Conservation (phyloP, 495 filamentous ascomycete genomes). For the Bryoglossum gracile region DNA sequence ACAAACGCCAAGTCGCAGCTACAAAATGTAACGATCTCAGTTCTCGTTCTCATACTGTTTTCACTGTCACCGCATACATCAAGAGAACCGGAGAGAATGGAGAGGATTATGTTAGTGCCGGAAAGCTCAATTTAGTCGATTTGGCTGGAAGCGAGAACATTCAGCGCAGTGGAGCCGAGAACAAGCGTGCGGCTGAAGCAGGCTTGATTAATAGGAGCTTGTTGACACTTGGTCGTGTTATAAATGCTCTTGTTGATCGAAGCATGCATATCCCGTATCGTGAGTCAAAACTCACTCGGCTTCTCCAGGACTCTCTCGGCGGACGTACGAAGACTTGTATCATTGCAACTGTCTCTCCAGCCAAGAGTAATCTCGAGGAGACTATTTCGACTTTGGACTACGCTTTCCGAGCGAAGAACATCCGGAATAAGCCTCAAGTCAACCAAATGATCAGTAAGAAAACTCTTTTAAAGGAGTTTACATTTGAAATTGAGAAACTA, state of each 20-base stretch:
- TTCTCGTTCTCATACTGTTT: slow-evolving; percentile 92
- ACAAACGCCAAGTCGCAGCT: slow-evolving; percentile 91
- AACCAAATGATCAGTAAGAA: slow-evolving; percentile 89
- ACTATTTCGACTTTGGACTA: slow-evolving; percentile 97
- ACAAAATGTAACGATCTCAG: slow-evolving; percentile 98
- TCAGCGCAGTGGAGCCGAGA: slow-evolving; percentile 90
- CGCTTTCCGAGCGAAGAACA: slow-evolving; percentile 95
- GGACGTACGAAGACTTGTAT: slow-evolving; percentile 97
- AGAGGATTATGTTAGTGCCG: slow-evolving; percentile 86
- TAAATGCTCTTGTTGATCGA: slow-evolving; percentile 93
- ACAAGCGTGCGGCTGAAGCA: slow-evolving; percentile 92
- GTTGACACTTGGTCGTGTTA: slow-evolving; percentile 89
- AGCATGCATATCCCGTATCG: slow-evolving; percentile 90
- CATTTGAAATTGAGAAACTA: slow-evolving; percentile 86
- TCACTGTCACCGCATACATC: slow-evolving; percentile 84
- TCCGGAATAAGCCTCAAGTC: slow-evolving; percentile 93
- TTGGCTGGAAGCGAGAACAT: slow-evolving; percentile 97
- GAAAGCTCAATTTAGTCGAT: slow-evolving; percentile 94
- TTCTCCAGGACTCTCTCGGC: slow-evolving; percentile 93
- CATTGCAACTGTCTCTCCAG: slow-evolving; percentile 91
- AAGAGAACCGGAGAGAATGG: slow-evolving; percentile 75
- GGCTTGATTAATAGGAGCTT: slow-evolving; percentile 97
- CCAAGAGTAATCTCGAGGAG: slow-evolving; percentile 91
- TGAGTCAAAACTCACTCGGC: slow-evolving; percentile 90
- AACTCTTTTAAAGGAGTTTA: slow-evolving; percentile 81